Conservation (phyloP, 305 asterid species). For the Stenogyne calaminthoides region DNA sequence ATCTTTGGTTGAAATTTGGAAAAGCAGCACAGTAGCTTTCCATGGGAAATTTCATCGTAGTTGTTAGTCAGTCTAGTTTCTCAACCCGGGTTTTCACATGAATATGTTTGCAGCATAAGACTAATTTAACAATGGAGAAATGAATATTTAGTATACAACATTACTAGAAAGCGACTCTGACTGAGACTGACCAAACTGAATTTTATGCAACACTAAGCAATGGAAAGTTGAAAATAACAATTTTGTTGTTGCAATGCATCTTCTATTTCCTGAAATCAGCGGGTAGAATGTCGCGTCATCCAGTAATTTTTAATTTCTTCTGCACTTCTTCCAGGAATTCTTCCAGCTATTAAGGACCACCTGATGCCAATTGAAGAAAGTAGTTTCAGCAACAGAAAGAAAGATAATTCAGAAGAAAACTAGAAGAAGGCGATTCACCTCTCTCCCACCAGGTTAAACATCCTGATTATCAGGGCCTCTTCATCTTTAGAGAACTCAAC, state of each 20-base stretch:
- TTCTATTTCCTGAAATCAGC: background rate
- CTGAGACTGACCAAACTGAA: too few species aligned
- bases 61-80: background rate
- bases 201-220: too few species aligned
- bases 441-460: constrained; percentile 44
- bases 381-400: background rate
- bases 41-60: background rate
- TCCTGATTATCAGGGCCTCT: constrained; percentile 39
- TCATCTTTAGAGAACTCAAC: constrained; percentile 39
- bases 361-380: constrained; percentile 24
- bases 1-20: background rate
- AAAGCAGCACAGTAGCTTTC: background rate
- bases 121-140: too few species aligned
- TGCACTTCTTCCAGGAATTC: constrained; percentile 55
- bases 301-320: constrained; percentile 49
- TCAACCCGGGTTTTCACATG: too few species aligned
- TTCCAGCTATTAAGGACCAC: constrained; percentile 64
- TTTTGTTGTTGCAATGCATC: background rate
- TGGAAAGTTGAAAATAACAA: background rate
- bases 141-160: too few species aligned
- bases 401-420: background rate
- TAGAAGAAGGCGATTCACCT: constrained; percentile 16
- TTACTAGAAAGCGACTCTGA: too few species aligned
- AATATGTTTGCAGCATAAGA: too few species aligned
- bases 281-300: constrained; percentile 25